Evolutionary conservation across 345 rosid genomes (phyloP), one percentile per base, ranked within the genome.

Genomic region (Aquilaria yunnanensis): DNA sequence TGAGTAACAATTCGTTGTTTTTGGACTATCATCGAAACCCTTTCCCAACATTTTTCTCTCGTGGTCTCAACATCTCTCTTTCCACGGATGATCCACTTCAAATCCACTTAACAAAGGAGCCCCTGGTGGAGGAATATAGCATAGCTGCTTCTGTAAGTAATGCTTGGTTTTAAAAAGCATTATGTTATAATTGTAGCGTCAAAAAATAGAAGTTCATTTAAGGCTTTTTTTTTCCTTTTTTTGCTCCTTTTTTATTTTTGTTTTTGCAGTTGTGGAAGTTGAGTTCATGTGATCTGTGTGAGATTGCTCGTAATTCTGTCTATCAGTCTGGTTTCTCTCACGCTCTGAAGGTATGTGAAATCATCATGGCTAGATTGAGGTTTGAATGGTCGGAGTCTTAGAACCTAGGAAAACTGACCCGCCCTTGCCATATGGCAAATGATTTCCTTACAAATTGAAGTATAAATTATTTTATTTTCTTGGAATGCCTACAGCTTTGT

Each of bases 221-320:
- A 23, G 23, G 23, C 23, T 23, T 23, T 23, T 23, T 37, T 37
- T 37, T 37, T 37, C 43, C 8, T 3, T 37, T 9, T 37, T 37
- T 37, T 37, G 43, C 8, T 37, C 43, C 8, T 37, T 37, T 37
- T 37, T 37, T 3, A 1, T 9, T 37, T 37, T 37, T 37, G 43
- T 23, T 23, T 14, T 55, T 63, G 32, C 78, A 93, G 99, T 95
- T 90, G 41, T 90, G 99, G 97, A 94, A 94, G 80, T 78, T 90
- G 84, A 94, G 99, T 80, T 73, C 99, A 9, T 90, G 97, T 70
- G 99, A 94, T 79, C 75, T 94, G 23, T 94, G 97, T 12, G 99
- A 94, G 85, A 90, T 94, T 75, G 99, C 99, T 31, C 92, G 97
- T 56, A 91, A 95, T 77, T 95, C 99, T n/a, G 99, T 95, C 56